Percentiles rank a stretch among this genome's conserved stretches.
phyloP scores from a whole-genome alignment of 2,329 filamentous ascomycete species.

The Diaporthe citriasiana region DNA sequence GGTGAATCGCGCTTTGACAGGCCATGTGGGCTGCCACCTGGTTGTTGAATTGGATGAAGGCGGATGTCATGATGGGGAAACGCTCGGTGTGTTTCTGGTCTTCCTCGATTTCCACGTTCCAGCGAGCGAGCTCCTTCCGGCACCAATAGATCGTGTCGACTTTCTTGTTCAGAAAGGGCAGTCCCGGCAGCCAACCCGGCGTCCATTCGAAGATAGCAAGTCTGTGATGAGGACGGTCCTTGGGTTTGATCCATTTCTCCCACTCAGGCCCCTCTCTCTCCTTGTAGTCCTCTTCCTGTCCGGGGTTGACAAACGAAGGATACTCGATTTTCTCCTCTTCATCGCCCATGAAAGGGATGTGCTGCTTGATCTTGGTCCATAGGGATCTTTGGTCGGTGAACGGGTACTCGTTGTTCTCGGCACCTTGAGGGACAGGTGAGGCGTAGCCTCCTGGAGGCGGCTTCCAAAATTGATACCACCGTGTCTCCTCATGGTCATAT shows the following conservation, averaged over 20 bases:
- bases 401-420: slow-evolving; percentile 60
- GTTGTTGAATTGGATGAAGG: slow-evolving; percentile 98
- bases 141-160: slow-evolving; percentile 96
- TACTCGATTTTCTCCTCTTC: slow-evolving; percentile 68
- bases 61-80: slow-evolving; percentile 94
- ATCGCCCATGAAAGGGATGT: slow-evolving; percentile 64
- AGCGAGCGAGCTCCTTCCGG: slow-evolving; percentile 84
- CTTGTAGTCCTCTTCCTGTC: slow-evolving; percentile 72
- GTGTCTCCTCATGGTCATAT: slow-evolving; percentile 59
- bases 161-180: slow-evolving; percentile 88
- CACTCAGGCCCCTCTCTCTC: slow-evolving; percentile 73
- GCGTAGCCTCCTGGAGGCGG: slow-evolving; percentile 72
- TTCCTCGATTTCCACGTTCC: slow-evolving; percentile 92
- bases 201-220: slow-evolving; percentile 72
- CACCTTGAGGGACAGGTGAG: slow-evolving; percentile 72
- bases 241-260: slow-evolving; percentile 85
- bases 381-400: slow-evolving; percentile 56
- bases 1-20: slow-evolving; percentile 91
- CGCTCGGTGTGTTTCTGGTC: slow-evolving; percentile 89
- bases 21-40: slow-evolving; percentile 99
- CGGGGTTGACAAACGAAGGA: slow-evolving; percentile 71
- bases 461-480: slow-evolving; percentile 77
- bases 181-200: slow-evolving; percentile 78
- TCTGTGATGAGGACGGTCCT: slow-evolving; percentile 87
- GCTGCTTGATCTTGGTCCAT: slow-evolving; percentile 64